Base-by-base conservation (phyloP, 208 protist species). In the Leishmania gerbilli region DNA sequence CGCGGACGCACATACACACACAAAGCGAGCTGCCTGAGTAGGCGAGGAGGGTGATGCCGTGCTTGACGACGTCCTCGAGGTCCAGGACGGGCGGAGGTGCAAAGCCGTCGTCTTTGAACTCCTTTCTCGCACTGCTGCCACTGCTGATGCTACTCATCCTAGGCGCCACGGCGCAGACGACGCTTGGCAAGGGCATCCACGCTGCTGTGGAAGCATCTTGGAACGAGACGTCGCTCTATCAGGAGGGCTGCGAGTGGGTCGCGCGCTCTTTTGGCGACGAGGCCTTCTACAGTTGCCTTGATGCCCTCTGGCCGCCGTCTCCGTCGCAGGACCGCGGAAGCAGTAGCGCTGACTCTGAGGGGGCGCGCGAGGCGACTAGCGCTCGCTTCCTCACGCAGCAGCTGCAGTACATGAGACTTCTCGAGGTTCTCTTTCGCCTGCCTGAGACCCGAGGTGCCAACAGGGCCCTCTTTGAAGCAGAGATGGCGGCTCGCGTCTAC, bases 181-280 rank as follows among this genome's bases (percentile, higher is more conserved):
- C 45, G 2, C 42, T 74, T 0, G 87, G 67, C 11, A 93, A 90
- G 75, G 89, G 86, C 37, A 84, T 93, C 53, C 79, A 86, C 34
- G 87, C 87, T 27, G 86, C 75, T 45, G 64, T 95, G 53, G 84
- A 88, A 74, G 89, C 92, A 1, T 87, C 88, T 34, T 95, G 92
- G 92, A 92, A 79, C 8, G 92, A 95, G 49, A 95, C 90, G 3
- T 74, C 89, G 5, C 74, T 93, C 6, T 68, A 93, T 42, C 90
- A 93, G 58, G 92, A 95, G 71, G 90, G 87, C 15, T 95, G 92
- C 80, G 92, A 95, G 71, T 88, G 86, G 86, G 85, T 78, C 0
- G 83, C 58, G 5, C 82, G 82, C 37, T 77, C n/a, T n/a, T 76
- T 84, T 37, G 85, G 83, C 78, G 40, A 31, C 24, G 40, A 27